Evolutionary conservation across 768 basidiomycete genomes (phyloP), one percentile per base, ranked within the genome.

Genomic region (Boletus rubescentipes): DNA sequence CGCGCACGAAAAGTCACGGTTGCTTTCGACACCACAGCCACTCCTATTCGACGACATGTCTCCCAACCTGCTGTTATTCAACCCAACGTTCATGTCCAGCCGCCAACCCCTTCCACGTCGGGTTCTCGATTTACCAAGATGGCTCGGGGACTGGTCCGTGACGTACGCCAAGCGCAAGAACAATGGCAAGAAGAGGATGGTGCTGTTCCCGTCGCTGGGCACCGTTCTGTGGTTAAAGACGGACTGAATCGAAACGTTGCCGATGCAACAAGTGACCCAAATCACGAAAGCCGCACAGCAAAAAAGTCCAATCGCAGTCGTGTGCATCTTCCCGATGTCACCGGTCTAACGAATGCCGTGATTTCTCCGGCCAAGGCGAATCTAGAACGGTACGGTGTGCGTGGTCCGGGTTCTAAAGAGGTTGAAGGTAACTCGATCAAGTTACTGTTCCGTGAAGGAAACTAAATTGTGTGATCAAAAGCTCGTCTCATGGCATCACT

Each of bases 281-380:
- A 51, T 18, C 51, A 56, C 15, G 53, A 55, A 26, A 52, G n/a
- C 35, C 60, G 49, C 15, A 14, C 52, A 42, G 44, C 55, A 4
- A 65, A 58, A 56, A 66, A 56, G 51, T 58, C 62, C 11, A 72
- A 66, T 46, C 69, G 65, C 46, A 73, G 72, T 29, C 77, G 76
- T 32, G 66, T 91, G 18, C 80, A 85, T 46, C 72, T 92, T 2
- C 91, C 91, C 1, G 92, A 93, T 61, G 83, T 94, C 5, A 94
- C 92, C 9, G 92, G 91, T 0, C 68, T 93, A 10, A 93, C 89
- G 0, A 85, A 78, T 40, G 91, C 87, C 0, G 84, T 92, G 14
- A 82, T 83, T 47, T 87, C 87, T 5, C 91, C 92, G 2, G 81
- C 83, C 1, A 87, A 81, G 58, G 72, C 72, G 4, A 77, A 76